These are phyloP conservation scores for Papiliotrema laurentii DNA, from an alignment of 1,284 basidiomycete genomes.

Conservation along the genomic window DNA sequence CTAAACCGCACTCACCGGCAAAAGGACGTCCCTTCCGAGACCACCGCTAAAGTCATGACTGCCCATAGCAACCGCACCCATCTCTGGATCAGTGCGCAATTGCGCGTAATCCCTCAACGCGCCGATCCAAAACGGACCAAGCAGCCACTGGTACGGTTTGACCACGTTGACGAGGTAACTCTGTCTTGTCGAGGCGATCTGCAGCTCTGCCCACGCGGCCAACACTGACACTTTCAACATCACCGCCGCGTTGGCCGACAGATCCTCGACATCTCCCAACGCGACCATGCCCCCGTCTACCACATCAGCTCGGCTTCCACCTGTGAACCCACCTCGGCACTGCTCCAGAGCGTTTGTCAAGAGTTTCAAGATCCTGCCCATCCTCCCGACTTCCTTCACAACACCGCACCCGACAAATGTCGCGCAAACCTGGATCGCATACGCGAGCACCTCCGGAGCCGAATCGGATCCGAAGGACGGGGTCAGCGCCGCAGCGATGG, in stretches of 20 bases:
- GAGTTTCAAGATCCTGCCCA: slow-evolving; percentile 92
- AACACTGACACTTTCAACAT: slow-evolving; percentile 92
- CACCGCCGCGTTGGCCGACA: slow-evolving; percentile 88
- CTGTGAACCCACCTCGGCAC: slow-evolving; percentile 62
- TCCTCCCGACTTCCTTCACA: slow-evolving; percentile 78
- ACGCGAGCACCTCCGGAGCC: slow-evolving; percentile 89
- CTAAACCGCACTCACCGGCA: slow-evolving; percentile 64
- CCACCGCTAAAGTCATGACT: slow-evolving; percentile 76
- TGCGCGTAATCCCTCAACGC: slow-evolving; percentile 87
- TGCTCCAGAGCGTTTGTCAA: slow-evolving; percentile 84
- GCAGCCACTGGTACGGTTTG: slow-evolving; percentile 67
- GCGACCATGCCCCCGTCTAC: slow-evolving; percentile 76
- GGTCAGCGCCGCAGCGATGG: slow-evolving; percentile 95
- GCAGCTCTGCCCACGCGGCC: slow-evolving; percentile 92
- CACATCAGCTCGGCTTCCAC: slow-evolving; percentile 1
- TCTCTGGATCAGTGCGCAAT: slow-evolving; percentile 82
- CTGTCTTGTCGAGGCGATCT: slow-evolving; percentile 71
- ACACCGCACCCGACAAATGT: slow-evolving; percentile 95
- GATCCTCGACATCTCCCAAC: slow-evolving; percentile 78
- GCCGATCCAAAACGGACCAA: slow-evolving; percentile 84
- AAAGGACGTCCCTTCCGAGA: slow-evolving; percentile 79
- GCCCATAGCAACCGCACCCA: slow-evolving; percentile 59
- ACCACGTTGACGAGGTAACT: slow-evolving; percentile 76
- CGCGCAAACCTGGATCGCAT: slow-evolving; percentile 89
- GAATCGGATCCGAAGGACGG: slow-evolving; percentile 94